Base-by-base conservation (phyloP, 148 eudicot species). In the Rheum nobile region DNA sequence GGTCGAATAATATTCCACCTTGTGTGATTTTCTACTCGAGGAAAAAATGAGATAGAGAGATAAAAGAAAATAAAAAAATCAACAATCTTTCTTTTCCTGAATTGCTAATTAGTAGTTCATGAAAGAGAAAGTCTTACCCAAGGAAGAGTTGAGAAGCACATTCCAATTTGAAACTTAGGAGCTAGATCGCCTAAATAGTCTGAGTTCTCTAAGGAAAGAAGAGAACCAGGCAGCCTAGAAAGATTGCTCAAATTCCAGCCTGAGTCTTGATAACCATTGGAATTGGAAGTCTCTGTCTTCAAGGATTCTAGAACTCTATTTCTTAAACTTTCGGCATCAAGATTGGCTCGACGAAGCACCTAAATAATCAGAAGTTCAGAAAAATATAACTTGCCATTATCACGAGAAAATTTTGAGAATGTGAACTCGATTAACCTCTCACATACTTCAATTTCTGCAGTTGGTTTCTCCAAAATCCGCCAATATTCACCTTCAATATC, bases 131-230 rank as follows among this genome's bases (percentile, higher is more conserved):
- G 81, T 76, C 91, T 79, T 85, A 93, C 98, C 98, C 98, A 91
- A 83, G 91, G 84, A 76, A 72, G 76, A 13, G 90, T 86, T 77
- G 98, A 86, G 80, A 93, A 89, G 82, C 96, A 93, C 96, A 91
- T 93, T 77, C 98, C 98, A 14, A 91, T 75, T 71, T 74, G 86
- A 28, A 93, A 78, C 77, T 73, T 85, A 81, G 96, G 91, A 67
- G 72, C 47, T 63, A 79, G 75, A 76, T 79, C 38, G 19, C 77
- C 47, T 63, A 88, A 84, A 69, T 76, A 77, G 22, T 75, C 79
- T 39, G 59, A 68, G 47, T 75, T 84, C 76, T 88, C 96, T 74
- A 86, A 86, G 43, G 82, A 77, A 74, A 93, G 90, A 81, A 93
- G 87, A 78, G 98, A 93, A 77, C 85, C 87, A 72, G 90, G 87